A percentile compares a stretch with the other conserved stretches of the same genome.
phyloP scores from a whole-genome alignment of 768 basidiomycete species.

The Pleurotus pulmonarius region DNA sequence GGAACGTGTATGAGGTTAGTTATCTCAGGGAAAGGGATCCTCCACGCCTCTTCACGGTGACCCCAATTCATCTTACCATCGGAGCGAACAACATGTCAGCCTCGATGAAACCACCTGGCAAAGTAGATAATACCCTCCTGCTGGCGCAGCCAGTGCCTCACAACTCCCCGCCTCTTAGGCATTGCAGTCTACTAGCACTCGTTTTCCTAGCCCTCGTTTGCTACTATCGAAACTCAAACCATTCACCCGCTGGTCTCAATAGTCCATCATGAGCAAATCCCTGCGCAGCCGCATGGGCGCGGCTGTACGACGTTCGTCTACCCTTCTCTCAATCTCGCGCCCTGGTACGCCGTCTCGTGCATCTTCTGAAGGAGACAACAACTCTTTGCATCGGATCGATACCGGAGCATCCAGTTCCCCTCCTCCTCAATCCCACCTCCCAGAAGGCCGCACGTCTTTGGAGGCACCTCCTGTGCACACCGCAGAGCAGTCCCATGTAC shows the following conservation, averaged over 20 bases:
- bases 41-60: slow-evolving; percentile 1
- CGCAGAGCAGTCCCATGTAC: slow-evolving; percentile 23
- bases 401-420: slow-evolving; percentile 20
- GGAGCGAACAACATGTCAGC: slow-evolving; percentile 16
- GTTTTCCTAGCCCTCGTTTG: slow-evolving; percentile 10
- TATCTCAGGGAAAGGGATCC: not conserved
- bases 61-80: slow-evolving; percentile 5
- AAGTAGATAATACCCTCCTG: slow-evolving; percentile 30
- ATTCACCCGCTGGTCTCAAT: slow-evolving; percentile 18
- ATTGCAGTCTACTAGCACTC: slow-evolving; percentile 9
- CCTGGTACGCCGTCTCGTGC: slow-evolving; percentile 25
- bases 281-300: slow-evolving; percentile 60
- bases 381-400: slow-evolving; percentile 19
- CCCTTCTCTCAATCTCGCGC: slow-evolving; percentile 39
- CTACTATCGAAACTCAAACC: slow-evolving; percentile 15
- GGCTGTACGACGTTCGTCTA: slow-evolving; percentile 59
- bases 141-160: slow-evolving; percentile 8
- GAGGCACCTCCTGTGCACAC: slow-evolving; percentile 21
- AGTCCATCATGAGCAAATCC: slow-evolving; percentile 29
- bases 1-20: slow-evolving; percentile 3
- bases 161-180: slow-evolving; percentile 14
- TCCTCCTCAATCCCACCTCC: slow-evolving; percentile 17
- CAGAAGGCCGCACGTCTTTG: not conserved
- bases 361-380: slow-evolving; percentile 21
- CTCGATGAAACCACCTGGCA: slow-evolving; percentile 45